Percentiles rank a stretch among this genome's conserved stretches.
Evolutionary conservation across 805 yeast species (phyloP).

Genomic region (Candida michaelii): DNA sequence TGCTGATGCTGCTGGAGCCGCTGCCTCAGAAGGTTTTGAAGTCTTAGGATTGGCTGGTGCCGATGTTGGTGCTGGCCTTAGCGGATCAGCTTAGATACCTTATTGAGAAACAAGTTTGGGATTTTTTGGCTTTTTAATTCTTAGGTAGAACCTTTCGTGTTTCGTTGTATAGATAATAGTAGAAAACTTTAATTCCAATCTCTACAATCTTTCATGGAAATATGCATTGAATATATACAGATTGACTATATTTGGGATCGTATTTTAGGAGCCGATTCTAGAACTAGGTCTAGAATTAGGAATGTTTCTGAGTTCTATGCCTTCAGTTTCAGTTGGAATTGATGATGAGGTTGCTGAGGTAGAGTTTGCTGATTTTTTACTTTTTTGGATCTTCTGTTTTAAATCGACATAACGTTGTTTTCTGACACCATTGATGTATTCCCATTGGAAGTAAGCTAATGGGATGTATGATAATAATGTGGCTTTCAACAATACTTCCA

Average conservation of each 20-base stretch:
- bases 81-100: no score
- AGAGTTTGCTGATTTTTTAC: neutral
- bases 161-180: slow-evolving; percentile 1
- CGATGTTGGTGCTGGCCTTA: slow-evolving; percentile 9
- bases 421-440: slow-evolving; percentile 21
- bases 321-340: neutral
- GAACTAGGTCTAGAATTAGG: neutral
- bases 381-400: slow-evolving; percentile 9
- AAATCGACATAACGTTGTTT: slow-evolving; percentile 11
- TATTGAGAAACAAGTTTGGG: no score
- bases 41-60: slow-evolving; percentile 13
- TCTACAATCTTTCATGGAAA: neutral
- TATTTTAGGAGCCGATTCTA: neutral
- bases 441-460: slow-evolving; percentile 34
- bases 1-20: slow-evolving; percentile 11
- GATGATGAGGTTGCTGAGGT: slow-evolving; percentile 11
- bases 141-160: neutral
- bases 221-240: slow-evolving; percentile 1
- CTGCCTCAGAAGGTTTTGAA: slow-evolving; percentile 15
- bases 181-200: neutral
- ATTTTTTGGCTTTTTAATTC: neutral
- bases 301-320: slow-evolving; percentile 12
- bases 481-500: slow-evolving; percentile 27
- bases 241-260: no score
- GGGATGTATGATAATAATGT: slow-evolving; percentile 36